Percentiles rank a stretch among this genome's conserved stretches.
These are phyloP conservation scores for Acephala macrosclerotiorum DNA, from an alignment of 2,329 filamentous ascomycete species.

Conservation along the genomic window DNA sequence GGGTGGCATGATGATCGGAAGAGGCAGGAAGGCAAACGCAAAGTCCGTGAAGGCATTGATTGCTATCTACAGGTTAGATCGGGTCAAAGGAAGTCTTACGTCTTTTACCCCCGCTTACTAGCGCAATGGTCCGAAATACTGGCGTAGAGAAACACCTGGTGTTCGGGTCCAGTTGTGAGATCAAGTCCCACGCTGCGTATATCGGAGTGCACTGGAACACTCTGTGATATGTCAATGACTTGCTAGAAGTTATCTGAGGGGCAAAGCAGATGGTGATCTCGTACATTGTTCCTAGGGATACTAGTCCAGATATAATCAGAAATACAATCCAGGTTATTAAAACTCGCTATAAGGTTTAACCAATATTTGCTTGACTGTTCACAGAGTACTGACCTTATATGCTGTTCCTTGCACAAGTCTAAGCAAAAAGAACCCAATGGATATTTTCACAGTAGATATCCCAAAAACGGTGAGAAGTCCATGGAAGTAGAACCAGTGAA, in stretches of 20 bases:
- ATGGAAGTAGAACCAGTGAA: slow-evolving; percentile 51
- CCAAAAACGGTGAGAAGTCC: slow-evolving; percentile 52
- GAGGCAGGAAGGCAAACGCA: slow-evolving; percentile 49
- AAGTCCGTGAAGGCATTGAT: slow-evolving; percentile 38
- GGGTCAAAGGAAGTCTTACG: background rate
- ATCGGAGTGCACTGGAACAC: slow-evolving; percentile 58
- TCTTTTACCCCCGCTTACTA: slow-evolving; percentile 52
- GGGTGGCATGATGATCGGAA: slow-evolving; percentile 51
- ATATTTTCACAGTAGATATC: slow-evolving; percentile 43
- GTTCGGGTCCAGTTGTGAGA: slow-evolving; percentile 34
- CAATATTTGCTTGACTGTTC: slow-evolving; percentile 44
- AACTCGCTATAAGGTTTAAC: slow-evolving; percentile 5
- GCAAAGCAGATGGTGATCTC: background rate
- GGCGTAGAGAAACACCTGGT: slow-evolving; percentile 51
- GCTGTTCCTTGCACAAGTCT: slow-evolving; percentile 44
- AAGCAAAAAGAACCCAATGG: slow-evolving; percentile 32
- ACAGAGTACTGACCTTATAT: slow-evolving; percentile 50
- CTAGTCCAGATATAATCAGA: slow-evolving; percentile 11
- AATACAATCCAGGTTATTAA: slow-evolving; percentile 16
- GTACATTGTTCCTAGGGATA: slow-evolving; percentile 17
- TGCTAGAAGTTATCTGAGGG: background rate
- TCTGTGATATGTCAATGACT: slow-evolving; percentile 1
- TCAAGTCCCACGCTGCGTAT: slow-evolving; percentile 52
- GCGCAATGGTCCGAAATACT: slow-evolving; percentile 51
- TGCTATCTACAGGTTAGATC: slow-evolving; percentile 21